phyloP scores from a whole-genome alignment of 352 stramenopile species.

The Albugo laibachii region DNA sequence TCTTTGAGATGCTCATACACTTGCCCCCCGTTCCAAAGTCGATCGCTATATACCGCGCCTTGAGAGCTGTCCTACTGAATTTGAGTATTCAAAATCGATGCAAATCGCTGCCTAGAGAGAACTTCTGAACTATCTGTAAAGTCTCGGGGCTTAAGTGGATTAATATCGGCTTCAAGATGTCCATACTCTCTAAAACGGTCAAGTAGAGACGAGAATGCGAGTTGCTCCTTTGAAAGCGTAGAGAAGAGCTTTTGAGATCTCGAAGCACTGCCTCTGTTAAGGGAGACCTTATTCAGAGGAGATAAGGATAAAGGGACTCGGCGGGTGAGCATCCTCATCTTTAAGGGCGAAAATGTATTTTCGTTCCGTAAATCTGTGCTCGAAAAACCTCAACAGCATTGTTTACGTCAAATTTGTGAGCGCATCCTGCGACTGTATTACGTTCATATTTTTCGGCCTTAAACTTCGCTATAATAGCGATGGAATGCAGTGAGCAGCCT shows the following conservation, averaged over 20 bases:
- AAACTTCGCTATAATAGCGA: too few species aligned
- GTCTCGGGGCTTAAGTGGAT: constrained; percentile 30
- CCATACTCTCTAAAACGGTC: constrained; percentile 50
- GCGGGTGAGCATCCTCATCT: too few species aligned
- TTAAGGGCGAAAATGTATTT: too few species aligned
- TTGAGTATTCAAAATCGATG: constrained; percentile 19
- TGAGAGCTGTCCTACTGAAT: constrained; percentile 4
- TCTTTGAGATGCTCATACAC: constrained; percentile 36
- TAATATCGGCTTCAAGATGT: constrained; percentile 50
- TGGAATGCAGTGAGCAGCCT: too few species aligned
- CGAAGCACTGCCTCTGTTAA: too few species aligned
- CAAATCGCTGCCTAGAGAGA: constrained; percentile 24
- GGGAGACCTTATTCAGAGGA: too few species aligned
- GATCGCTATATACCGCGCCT: constrained; percentile 4
- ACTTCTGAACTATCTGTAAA: constrained; percentile 12
- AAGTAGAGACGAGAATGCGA: constrained; percentile 48
- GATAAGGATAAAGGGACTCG: too few species aligned
- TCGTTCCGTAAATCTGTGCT: too few species aligned
- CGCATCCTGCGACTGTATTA: too few species aligned
- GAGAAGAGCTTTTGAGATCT: constrained; percentile 11
- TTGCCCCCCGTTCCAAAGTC: constrained; percentile 14
- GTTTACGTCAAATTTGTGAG: too few species aligned
- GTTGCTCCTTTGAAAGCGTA: constrained; percentile 25
- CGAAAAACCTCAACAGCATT: too few species aligned
- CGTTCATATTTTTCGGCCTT: too few species aligned